Base-by-base conservation (phyloP, 371 early-diverging fungal species). In the Saksenaea oblongispora region DNA sequence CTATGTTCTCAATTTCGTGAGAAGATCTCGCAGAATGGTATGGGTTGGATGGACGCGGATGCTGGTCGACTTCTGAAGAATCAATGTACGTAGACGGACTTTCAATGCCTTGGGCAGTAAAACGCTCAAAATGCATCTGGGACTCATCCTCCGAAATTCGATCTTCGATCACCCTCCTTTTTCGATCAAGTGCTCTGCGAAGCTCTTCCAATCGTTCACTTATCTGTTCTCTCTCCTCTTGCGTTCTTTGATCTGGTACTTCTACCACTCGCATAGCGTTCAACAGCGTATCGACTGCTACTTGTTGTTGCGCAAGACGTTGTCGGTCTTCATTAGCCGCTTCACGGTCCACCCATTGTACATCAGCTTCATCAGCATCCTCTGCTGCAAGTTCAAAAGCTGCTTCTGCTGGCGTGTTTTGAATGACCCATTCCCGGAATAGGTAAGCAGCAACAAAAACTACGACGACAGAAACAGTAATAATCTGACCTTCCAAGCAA, bases 401-500 rank as follows among this genome's bases (percentile, higher is more conserved):
- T 3, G 67, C 65, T 18, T 78, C 75, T 15, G 64, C 59, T 1
- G 89, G 89, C 14, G 91, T 86, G 64, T 95, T 91, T 60, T 92
- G 88, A 18, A 89, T 78, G 17, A 95, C 88, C 90, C 94, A 95
- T 73, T 97, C 97, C 26, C 92, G 89, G 37, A 95, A 74, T 34
- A 91, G 78, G 65, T 94, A 89, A 5, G 91, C 80, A 0, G 88
- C 87, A 11, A 94, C 83, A 65, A 93, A 94, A 8, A 90, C 75
- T 9, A 94, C 74, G 4, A 97, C 82, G 0, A 91, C 88, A 27
- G 89, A 66, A 34, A 88, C 82, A 1, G 93, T 90, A 47, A 95
- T 89, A 34, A 93, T 84, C 55, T 92, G 91, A 0, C 97, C 97
- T 65, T 97, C 94, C 58, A 95, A 87, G 42, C 93, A 92, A 71